These are phyloP conservation scores for Aquilaria yunnanensis DNA, from an alignment of 345 rosid genomes.

Conservation along the genomic window DNA sequence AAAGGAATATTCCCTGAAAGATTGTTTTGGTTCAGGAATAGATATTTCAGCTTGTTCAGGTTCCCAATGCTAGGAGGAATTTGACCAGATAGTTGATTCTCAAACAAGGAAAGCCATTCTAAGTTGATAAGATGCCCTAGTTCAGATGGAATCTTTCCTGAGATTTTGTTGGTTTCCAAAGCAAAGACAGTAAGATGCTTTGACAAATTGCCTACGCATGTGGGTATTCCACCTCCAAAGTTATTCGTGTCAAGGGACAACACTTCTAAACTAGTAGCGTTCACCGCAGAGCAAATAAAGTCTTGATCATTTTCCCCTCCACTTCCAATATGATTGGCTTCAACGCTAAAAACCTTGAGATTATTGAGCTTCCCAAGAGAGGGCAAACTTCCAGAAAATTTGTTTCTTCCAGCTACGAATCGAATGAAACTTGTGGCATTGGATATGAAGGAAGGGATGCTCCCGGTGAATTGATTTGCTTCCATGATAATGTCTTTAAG, in stretches of 20 bases:
- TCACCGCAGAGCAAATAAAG: background rate
- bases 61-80: background rate
- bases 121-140: background rate
- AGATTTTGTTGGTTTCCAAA: background rate
- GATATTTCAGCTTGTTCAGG: background rate
- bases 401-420: background rate
- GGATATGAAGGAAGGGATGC: constrained; percentile 16
- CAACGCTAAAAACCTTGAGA: background rate
- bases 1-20: constrained; percentile 15
- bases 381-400: background rate
- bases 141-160: background rate
- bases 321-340: background rate
- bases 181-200: background rate
- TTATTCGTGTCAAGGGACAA: background rate
- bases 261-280: background rate
- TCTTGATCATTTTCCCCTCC: background rate
- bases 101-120: background rate
- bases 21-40: rapidly evolving
- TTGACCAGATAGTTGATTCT: background rate
- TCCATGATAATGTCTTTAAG: background rate
- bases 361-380: background rate
- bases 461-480: background rate
- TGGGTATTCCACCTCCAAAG: background rate
- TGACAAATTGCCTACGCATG: constrained; percentile 1
- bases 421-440: constrained; percentile 7